These are phyloP conservation scores for Claviceps sp. DNA, from an alignment of 2,329 filamentous ascomycete genomes.

Conservation along the genomic window DNA sequence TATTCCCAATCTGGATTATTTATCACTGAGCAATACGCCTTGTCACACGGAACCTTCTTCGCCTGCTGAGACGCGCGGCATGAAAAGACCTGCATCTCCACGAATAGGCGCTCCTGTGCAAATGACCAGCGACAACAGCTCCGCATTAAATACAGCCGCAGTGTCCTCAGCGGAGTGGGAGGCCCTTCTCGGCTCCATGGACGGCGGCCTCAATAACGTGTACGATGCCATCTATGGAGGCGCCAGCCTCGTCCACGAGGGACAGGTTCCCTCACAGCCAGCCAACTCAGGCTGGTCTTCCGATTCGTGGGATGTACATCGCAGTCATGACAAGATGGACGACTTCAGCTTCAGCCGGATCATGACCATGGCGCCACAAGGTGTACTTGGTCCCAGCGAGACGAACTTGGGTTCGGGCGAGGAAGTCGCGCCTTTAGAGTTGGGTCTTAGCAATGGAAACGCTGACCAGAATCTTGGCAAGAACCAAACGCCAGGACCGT, in stretches of 20 bases:
- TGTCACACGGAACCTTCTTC: constrained; percentile 36
- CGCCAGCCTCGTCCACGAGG: constrained; percentile 33
- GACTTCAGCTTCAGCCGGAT: constrained; percentile 32
- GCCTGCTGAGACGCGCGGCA: constrained; percentile 27
- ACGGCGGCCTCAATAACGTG: constrained; percentile 69
- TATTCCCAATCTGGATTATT: constrained; percentile 42
- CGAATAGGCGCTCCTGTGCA: neutral
- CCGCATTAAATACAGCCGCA: constrained; percentile 21
- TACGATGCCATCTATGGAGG: constrained; percentile 73
- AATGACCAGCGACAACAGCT: constrained; percentile 7
- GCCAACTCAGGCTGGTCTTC: constrained; percentile 37
- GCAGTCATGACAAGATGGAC: constrained; percentile 35
- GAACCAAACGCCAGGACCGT: constrained; percentile 9
- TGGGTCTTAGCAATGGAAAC: constrained; percentile 29
- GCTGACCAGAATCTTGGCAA: constrained; percentile 16
- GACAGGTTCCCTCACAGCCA: constrained; percentile 28
- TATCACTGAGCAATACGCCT: constrained; percentile 35
- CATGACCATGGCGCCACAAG: constrained; percentile 30
- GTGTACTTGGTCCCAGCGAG: constrained; percentile 42
- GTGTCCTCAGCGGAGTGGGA: constrained; percentile 68
- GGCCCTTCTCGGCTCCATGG: constrained; percentile 63
- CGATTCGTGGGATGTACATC: constrained; percentile 41
- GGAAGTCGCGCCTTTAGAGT: constrained; percentile 32
- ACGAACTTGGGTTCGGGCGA: constrained; percentile 44
- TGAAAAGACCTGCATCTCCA: constrained; percentile 16